Evolutionary conservation across 2,329 filamentous ascomycete species (phyloP).

Genomic region (Diaporthe sp.): DNA sequence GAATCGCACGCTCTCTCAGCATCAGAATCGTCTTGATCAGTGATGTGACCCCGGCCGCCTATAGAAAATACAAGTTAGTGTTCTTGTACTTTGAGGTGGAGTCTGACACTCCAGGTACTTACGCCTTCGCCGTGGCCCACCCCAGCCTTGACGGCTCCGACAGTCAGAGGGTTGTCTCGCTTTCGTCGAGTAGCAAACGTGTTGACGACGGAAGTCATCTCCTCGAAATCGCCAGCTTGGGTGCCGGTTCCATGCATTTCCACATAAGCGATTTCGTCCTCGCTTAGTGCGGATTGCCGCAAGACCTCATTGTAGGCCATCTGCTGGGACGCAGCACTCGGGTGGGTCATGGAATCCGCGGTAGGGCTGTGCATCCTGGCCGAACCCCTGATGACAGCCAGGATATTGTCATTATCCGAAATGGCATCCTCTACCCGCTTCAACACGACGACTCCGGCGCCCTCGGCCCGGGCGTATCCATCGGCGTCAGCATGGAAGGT

Average conservation of each 20-base stretch:
- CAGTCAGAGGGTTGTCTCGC: conserved; percentile 16
- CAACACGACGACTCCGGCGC: conserved; percentile 58
- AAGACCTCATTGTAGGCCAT: background rate
- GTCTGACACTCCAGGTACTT: background rate
- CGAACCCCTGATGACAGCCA: conserved; percentile 55
- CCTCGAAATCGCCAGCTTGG: conserved; percentile 13
- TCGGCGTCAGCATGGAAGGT: conserved; percentile 52
- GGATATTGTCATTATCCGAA: conserved; percentile 59
- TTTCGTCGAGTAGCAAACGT: background rate
- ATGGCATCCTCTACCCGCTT: conserved; percentile 63
- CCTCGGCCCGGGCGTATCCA: conserved; percentile 68
- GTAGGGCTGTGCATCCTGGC: conserved; percentile 52
- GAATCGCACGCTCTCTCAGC: conserved; percentile 19
- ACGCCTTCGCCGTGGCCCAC: conserved; percentile 28
- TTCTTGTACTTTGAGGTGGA: background rate
- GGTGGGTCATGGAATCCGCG: conserved; percentile 15
- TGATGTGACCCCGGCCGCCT: conserved; percentile 13
- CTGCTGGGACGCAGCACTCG: background rate
- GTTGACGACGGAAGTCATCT: conserved; percentile 6
- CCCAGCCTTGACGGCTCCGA: conserved; percentile 18
- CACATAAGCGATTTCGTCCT: conserved; percentile 7
- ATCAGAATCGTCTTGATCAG: conserved; percentile 21
- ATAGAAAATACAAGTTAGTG: background rate
- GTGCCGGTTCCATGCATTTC: conserved; percentile 26
- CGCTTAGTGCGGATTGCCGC: background rate